Evolutionary conservation across 2,329 filamentous ascomycete species (phyloP).

Genomic region (Sclerotinia glacialis): DNA sequence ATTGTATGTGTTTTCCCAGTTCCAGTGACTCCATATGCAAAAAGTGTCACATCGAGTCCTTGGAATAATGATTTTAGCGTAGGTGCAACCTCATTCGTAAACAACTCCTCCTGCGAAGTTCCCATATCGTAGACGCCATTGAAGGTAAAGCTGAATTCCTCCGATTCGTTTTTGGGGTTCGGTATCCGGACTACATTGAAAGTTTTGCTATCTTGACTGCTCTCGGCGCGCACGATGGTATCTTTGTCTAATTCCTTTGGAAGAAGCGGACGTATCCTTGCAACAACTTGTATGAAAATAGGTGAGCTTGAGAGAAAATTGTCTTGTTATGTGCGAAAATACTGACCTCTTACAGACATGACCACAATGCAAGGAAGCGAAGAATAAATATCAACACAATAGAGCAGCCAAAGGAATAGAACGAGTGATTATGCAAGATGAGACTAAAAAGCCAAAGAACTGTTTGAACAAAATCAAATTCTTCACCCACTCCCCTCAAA

Average conservation of each 20-base stretch:
- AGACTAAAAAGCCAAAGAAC: conserved; percentile 2
- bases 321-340: not conserved
- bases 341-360: conserved; percentile 36
- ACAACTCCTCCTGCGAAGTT: conserved; percentile 81
- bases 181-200: conserved; percentile 79
- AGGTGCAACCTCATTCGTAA: conserved; percentile 87
- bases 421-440: conserved; percentile 5
- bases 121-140: conserved; percentile 84
- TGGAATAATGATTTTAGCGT: conserved; percentile 90
- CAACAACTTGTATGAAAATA: conserved; percentile 64
- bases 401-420: not conserved
- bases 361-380: conserved; percentile 16
- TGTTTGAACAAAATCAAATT: not conserved
- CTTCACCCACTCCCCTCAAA: not conserved
- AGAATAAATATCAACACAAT: not conserved
- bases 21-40: conserved; percentile 90
- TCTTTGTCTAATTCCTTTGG: conserved; percentile 84
- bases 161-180: conserved; percentile 86
- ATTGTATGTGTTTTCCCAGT: conserved; percentile 96
- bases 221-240: conserved; percentile 72
- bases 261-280: conserved; percentile 83
- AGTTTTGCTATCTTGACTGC: conserved; percentile 57
- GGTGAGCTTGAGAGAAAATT: conserved; percentile 50
- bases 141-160: conserved; percentile 93
- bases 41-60: conserved; percentile 83